These are phyloP conservation scores for Podospora anserina DNA, from an alignment of 495 filamentous ascomycete species.

Conservation along the genomic window DNA sequence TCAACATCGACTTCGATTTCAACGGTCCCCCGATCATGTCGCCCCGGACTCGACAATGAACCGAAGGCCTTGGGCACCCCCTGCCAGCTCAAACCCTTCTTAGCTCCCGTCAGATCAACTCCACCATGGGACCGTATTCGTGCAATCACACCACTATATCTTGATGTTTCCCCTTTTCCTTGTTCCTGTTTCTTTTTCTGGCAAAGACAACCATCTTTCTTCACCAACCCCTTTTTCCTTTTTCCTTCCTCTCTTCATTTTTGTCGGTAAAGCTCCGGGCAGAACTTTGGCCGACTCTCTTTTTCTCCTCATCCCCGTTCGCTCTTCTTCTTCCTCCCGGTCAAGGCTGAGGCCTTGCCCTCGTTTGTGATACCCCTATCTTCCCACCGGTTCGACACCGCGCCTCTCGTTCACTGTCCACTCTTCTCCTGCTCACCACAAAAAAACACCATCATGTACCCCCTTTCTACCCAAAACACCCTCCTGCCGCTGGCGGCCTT, in stretches of 20 bases:
- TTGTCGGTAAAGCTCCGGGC: not conserved
- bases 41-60: not conserved
- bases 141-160: not conserved
- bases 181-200: not conserved
- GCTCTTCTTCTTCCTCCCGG: not conserved
- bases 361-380: constrained; percentile 27
- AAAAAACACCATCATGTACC: not conserved
- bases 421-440: not conserved
- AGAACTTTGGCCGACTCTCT: not conserved
- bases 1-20: not conserved
- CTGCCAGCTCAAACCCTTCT: not conserved
- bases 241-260: not conserved
- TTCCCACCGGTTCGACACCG: constrained; percentile 17
- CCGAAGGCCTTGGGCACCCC: not conserved
- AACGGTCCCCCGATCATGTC: not conserved
- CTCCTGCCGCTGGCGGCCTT: constrained; percentile 30
- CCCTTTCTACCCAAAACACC: not conserved
- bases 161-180: not conserved
- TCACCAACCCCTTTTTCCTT: not conserved
- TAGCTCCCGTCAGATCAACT: not conserved
- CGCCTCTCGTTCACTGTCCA: not conserved
- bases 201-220: not conserved
- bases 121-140: not conserved
- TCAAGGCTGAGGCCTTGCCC: constrained; percentile 7
- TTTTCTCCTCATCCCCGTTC: not conserved